Conservation (phyloP, 306 rosid genomes). For the Gastrolobium bilobum region DNA sequence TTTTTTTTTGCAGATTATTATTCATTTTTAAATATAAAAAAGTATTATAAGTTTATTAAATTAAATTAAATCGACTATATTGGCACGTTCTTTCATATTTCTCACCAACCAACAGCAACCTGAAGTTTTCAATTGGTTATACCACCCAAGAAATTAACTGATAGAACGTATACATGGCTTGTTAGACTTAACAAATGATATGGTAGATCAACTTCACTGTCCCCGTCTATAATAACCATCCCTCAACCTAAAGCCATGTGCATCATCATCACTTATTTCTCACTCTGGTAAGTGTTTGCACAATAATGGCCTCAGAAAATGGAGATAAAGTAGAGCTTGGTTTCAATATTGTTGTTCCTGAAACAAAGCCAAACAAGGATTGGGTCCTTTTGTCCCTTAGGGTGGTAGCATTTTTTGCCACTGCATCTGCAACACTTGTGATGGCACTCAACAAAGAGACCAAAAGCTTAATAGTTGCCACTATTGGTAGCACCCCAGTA, state of each 20-base stretch:
- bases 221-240: conserved; percentile 48
- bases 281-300: neutral
- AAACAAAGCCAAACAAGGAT: conserved; percentile 44
- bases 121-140: conserved; percentile 57
- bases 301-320: conserved; percentile 68
- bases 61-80: neutral
- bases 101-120: conserved; percentile 68
- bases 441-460: conserved; percentile 86
- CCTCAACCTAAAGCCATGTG: neutral
- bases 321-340: conserved; percentile 56
- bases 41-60: neutral
- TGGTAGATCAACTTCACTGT: conserved; percentile 36
- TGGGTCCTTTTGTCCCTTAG: conserved; percentile 67
- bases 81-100: conserved; percentile 27
- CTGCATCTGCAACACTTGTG: conserved; percentile 76
- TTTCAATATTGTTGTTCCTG: neutral
- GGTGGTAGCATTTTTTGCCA: conserved; percentile 69
- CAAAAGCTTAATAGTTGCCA: conserved; percentile 73
- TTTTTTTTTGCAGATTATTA: neutral
- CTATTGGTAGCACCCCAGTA: conserved; percentile 67
- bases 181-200: conserved; percentile 53
- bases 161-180: conserved; percentile 46
- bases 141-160: conserved; percentile 60
- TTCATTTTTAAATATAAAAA: too few species aligned
- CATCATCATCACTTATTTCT: conserved; percentile 38